phyloP scores from a whole-genome alignment of 169 alveolate species.

The Plasmodium coatneyi region DNA sequence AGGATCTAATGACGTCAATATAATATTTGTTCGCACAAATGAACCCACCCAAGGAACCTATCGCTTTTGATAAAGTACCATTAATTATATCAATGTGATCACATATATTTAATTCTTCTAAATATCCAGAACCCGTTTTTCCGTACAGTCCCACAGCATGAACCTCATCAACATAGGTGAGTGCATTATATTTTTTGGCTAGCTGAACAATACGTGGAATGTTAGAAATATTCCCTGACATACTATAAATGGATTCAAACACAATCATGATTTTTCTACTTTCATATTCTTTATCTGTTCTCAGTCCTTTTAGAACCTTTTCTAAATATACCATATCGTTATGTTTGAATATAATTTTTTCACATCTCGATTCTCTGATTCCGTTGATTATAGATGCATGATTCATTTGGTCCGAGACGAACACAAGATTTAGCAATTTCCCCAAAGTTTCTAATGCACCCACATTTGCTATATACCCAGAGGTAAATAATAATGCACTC shows the following conservation, averaged over 20 bases:
- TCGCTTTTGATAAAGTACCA: slow-evolving; percentile 92
- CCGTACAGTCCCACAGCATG: slow-evolving; percentile 94
- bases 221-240: slow-evolving; percentile 89
- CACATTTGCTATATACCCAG: slow-evolving; percentile 92
- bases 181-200: slow-evolving; percentile 87
- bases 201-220: slow-evolving; percentile 81
- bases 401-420: slow-evolving; percentile 89
- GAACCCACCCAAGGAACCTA: slow-evolving; percentile 93
- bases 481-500: slow-evolving; percentile 85
- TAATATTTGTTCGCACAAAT: slow-evolving; percentile 84
- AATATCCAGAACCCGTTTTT: slow-evolving; percentile 88
- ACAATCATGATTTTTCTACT: slow-evolving; percentile 85
- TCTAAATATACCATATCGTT: slow-evolving; percentile 85
- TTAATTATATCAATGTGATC: slow-evolving; percentile 85
- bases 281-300: slow-evolving; percentile 69
- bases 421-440: slow-evolving; percentile 82
- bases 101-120: slow-evolving; percentile 82
- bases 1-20: slow-evolving; percentile 88
- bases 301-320: slow-evolving; percentile 74
- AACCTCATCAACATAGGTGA: slow-evolving; percentile 91
- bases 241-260: slow-evolving; percentile 90
- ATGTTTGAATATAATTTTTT: slow-evolving; percentile 81
- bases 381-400: slow-evolving; percentile 93
- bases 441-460: slow-evolving; percentile 89
- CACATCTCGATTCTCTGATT: slow-evolving; percentile 84